Evolutionary conservation across 306 rosid genomes (phyloP).

Genomic region (Prinsepia uniflora): DNA sequence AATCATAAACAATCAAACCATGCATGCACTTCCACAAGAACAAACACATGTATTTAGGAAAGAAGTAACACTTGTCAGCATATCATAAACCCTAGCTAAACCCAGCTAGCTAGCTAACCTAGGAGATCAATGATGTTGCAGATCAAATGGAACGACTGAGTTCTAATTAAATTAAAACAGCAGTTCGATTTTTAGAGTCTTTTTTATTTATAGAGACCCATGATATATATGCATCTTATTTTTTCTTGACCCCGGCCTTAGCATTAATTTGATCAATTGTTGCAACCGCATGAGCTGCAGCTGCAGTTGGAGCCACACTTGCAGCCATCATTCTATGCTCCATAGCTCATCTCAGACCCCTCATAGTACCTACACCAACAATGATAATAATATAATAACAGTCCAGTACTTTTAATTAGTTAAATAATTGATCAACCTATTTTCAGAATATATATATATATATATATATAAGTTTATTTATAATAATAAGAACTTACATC

Average conservation of each 20-base stretch:
- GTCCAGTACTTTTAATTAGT: neutral
- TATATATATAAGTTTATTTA: neutral
- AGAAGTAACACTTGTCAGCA: neutral
- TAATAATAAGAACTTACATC: slow-evolving; percentile 7
- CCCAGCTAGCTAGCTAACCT: neutral
- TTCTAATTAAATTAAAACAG: neutral
- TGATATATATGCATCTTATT: neutral
- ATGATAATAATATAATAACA: neutral
- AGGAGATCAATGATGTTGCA: neutral
- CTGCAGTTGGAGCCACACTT: slow-evolving; percentile 30
- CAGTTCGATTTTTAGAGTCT: neutral
- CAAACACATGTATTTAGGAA: neutral
- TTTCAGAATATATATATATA: neutral
- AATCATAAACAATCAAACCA: too few relatives aligned
- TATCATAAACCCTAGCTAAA: neutral
- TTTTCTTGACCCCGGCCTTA: neutral
- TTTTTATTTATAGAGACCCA: slow-evolving; percentile 8
- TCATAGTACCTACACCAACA: slow-evolving; percentile 7
- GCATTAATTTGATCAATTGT: slow-evolving; percentile 16
- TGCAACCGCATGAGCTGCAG: slow-evolving; percentile 28
- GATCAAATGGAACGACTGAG: neutral
- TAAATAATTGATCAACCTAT: neutral
- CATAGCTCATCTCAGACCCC: slow-evolving; percentile 30
- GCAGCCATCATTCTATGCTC: slow-evolving; percentile 23
- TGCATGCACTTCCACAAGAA: too few relatives aligned